Evolutionary conservation across 257 asterid species (phyloP).

Genomic region (Solanum corneliomulleri): DNA sequence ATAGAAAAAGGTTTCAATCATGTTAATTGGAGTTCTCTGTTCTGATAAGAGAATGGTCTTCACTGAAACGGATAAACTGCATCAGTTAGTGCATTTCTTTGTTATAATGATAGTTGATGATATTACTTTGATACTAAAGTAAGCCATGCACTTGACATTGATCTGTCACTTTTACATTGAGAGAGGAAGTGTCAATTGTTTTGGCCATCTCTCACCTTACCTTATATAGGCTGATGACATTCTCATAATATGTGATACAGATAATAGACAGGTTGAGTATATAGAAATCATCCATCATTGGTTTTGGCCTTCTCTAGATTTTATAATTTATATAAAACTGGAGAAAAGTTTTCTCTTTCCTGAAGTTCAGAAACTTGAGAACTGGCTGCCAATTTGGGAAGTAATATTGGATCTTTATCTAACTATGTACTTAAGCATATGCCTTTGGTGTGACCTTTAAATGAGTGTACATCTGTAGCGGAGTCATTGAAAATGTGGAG

Average conservation of each 20-base stretch:
- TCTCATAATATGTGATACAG: not conserved
- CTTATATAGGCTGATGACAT: not conserved
- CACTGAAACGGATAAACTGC: not conserved
- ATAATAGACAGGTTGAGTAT: not conserved
- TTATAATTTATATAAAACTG: not conserved
- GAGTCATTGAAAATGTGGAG: not conserved
- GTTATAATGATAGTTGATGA: not conserved
- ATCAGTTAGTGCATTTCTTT: not conserved
- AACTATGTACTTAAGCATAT: not conserved
- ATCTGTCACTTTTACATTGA: not conserved
- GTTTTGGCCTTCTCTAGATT: not conserved
- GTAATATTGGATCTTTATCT: not conserved
- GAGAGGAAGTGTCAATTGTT: not conserved
- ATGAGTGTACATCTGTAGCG: not conserved
- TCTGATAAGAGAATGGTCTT: not conserved
- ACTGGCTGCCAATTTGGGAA: not conserved
- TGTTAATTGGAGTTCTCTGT: not conserved
- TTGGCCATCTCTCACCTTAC: not conserved
- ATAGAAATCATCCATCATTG: not conserved
- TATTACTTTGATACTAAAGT: not conserved
- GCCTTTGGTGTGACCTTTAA: not conserved
- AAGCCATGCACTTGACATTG: not conserved
- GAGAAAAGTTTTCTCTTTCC: not conserved
- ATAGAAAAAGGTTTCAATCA: not conserved
- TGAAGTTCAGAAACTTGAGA: not conserved